Evolutionary conservation across 305 asterid species (phyloP), one percentile per base, ranked within the genome.

Genomic region (Coffea humblotiana): DNA sequence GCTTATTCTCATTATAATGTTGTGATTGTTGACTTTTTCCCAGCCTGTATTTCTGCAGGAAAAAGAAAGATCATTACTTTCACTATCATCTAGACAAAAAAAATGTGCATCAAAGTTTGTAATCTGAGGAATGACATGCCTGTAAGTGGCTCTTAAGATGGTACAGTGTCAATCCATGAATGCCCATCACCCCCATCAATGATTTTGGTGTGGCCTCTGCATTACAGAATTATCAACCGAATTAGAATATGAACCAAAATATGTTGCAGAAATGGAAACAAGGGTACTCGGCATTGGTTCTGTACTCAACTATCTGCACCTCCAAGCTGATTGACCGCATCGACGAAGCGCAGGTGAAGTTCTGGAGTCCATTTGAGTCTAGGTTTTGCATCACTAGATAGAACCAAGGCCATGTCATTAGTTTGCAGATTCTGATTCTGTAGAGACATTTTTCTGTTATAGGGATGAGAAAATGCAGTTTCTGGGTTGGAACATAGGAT

Each of bases 91-190:
- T 51, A 37, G 61, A 70, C 74, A 66, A 77, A 66, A 70, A 25
- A 65, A 60, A 47, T 52, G 56, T 71, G 70, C 73, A 74, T 75
- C 27, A 67, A 71, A 74, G 49, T 6, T 6, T 32, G 4, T 56
- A 5, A 67, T 58, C 18, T 16, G 25, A 35, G 58, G 76, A 25
- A 78, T 78, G 54, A 64, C n/a, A 54, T 71, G 72, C 99, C 97
- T 95, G 99, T 60, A 95, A 90, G 87, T 95, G 99, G 83, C 99
- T 95, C 90, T 95, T 95, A 86, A 95, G 97, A 79, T 95, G 99
- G 84, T 93, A 95, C 85, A 93, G 80, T 72, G 99, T 95, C 79
- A 95, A 91, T 2, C 99, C 99, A 77, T 85, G 93, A 82, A 95
- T 88, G 77, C 90, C 93, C 97, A 95, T 93, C 40, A 90, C 88